Base-by-base conservation (phyloP, 441 rosid genomes). In the Viola pubescens region DNA sequence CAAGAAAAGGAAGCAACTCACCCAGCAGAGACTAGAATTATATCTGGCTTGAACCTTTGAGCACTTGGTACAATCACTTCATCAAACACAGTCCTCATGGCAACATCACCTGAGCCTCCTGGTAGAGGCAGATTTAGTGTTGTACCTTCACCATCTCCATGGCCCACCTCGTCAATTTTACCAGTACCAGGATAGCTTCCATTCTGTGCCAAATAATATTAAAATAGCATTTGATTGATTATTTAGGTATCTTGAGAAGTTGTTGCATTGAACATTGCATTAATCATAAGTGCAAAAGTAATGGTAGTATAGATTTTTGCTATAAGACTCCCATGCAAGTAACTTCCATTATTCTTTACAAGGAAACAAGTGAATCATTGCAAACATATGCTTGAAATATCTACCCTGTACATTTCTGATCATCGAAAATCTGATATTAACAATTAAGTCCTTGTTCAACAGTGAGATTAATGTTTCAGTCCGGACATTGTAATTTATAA, bases 171-270 rank as follows among this genome's bases (percentile, higher is more conserved):
- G 39, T 80, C 85, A 4, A 87, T 66, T 70, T 82, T 92, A 53
- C 95, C 97, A 1, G 97, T 92, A 43, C 97, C 97, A 9, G 97
- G 98, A 56, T 89, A 89, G 79, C 97, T 89, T 71, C 98, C 97
- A 58, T 87, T 85, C 97, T 92, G 78, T 26, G 11, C 4, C 60
- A 39, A 62, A 60, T 13, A 10, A 48, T 47, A 47, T 62, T 9
- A 16, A 11, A 60, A 34, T 11, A 58, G 37, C 26, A 64, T 54
- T 53, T 54, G 37, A 59, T 54, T 66, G 13, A 19, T 37, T 58
- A 39, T 50, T 38, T 16, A n/a, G 55, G 39, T 45, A 58, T 45
- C 43, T 42, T 42, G 38, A 42, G 10, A 39, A 7, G 11, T 19
- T 2, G 42, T 19, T n/a, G 37, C 7, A 34, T 58, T 46, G 50